phyloP scores from a whole-genome alignment of 345 rosid species.

The Rhodamnia rubescens region DNA sequence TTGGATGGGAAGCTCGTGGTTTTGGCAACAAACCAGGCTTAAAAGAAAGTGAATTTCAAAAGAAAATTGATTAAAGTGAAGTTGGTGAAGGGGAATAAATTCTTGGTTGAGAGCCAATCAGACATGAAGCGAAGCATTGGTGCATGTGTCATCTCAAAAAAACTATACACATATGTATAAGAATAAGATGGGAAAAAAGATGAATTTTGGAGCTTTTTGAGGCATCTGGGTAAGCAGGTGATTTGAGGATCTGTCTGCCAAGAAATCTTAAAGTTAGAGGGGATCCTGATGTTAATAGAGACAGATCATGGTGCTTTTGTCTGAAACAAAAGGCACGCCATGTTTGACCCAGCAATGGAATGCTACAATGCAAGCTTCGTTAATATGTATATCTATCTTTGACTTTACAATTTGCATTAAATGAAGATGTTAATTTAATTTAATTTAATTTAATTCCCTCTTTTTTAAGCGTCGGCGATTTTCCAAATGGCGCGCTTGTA shows the following conservation, averaged over 20 bases:
- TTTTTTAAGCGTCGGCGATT: neutral
- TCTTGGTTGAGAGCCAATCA: neutral
- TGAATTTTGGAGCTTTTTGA: conserved; percentile 1
- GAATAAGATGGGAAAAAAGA: conserved; percentile 1
- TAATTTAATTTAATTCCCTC: neutral
- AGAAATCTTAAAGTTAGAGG: neutral
- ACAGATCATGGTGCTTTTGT: neutral
- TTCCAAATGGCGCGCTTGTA: neutral
- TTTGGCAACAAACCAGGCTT: neutral
- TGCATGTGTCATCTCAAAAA: neutral
- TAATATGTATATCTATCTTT: neutral
- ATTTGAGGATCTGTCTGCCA: conserved; percentile 1
- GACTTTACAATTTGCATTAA: neutral
- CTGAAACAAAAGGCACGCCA: neutral
- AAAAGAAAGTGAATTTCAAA: neutral
- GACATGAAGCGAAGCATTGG: neutral
- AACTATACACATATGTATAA: neutral
- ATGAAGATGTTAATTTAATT: neutral
- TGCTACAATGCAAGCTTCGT: neutral
- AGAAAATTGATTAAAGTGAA: neutral
- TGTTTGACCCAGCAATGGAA: neutral
- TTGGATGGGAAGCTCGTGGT: neutral
- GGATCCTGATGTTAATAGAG: neutral
- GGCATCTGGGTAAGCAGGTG: neutral
- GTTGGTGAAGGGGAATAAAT: conserved; percentile 5